phyloP scores from a whole-genome alignment of 2,329 filamentous ascomycete species.

The Ustulina deusta region DNA sequence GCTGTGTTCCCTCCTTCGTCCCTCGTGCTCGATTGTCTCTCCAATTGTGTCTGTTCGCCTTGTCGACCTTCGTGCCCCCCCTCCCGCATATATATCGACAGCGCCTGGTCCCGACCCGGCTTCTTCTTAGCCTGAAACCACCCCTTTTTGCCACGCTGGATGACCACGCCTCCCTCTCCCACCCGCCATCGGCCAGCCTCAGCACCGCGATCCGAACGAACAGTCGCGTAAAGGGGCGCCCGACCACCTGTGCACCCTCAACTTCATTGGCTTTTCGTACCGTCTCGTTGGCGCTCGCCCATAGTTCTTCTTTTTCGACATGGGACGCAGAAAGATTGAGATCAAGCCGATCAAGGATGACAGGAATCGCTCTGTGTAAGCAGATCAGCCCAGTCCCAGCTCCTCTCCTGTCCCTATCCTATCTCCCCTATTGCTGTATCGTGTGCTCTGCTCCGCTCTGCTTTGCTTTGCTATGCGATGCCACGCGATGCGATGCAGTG shows the following conservation, averaged over 20 bases:
- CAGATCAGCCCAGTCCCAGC: constrained; percentile 42
- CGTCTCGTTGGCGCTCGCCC: constrained; percentile 17
- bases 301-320: constrained; percentile 58
- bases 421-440: background rate
- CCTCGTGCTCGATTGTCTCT: background rate
- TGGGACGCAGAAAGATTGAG: constrained; percentile 99
- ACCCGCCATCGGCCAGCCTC: constrained; percentile 30
- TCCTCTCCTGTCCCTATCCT: constrained; percentile 13
- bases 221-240: constrained; percentile 35
- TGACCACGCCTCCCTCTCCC: constrained; percentile 37
- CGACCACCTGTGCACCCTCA: constrained; percentile 26
- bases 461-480: constrained; percentile 13
- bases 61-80: constrained; percentile 4
- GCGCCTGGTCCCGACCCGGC: constrained; percentile 22
- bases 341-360: constrained; percentile 99
- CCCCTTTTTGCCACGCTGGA: constrained; percentile 41
- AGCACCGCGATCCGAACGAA: constrained; percentile 29
- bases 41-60: constrained; percentile 7
- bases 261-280: constrained; percentile 10
- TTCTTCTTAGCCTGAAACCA: constrained; percentile 36
- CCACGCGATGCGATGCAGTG: constrained; percentile 17
- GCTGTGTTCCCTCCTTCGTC: background rate
- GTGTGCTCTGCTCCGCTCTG: background rate
- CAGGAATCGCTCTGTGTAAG: constrained; percentile 96
- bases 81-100: constrained; percentile 14